Percentiles rank a stretch among this genome's conserved stretches.
Conservation (phyloP, 768 basidiomycete species). For the Suillus spraguei region DNA sequence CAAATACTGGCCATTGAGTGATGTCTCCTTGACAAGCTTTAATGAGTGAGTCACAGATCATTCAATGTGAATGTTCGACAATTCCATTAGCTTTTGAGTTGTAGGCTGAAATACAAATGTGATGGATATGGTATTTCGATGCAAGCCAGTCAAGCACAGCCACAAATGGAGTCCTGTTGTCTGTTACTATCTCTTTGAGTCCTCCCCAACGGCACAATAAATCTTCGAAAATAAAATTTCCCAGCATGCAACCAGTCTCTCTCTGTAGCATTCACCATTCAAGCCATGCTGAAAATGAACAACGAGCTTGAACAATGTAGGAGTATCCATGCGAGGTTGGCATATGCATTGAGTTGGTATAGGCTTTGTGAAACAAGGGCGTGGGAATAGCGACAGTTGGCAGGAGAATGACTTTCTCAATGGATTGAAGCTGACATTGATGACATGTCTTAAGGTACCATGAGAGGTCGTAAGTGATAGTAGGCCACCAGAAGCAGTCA, state of each 20-base stretch:
- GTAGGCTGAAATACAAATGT: conserved; percentile 44
- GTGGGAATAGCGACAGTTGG: neutral
- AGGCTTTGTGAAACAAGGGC: conserved; percentile 26
- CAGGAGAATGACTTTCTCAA: conserved; percentile 28
- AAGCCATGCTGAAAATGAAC: conserved; percentile 35
- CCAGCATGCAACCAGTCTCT: conserved; percentile 31
- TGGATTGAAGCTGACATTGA: conserved; percentile 36
- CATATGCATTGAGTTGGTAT: conserved; percentile 46
- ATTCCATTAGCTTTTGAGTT: conserved; percentile 45
- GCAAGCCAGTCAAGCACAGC: conserved; percentile 25
- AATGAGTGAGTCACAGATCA: too few species aligned
- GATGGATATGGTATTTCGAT: conserved; percentile 34
- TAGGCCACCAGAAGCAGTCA: conserved; percentile 34
- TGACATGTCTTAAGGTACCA: conserved; percentile 41
- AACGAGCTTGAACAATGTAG: conserved; percentile 40
- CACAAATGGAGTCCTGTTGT: conserved; percentile 33
- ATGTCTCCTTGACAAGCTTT: too few species aligned
- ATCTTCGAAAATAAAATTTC: conserved; percentile 38
- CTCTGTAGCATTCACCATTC: conserved; percentile 32
- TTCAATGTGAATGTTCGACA: too few species aligned
- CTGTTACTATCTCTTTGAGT: conserved; percentile 42
- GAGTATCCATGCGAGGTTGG: conserved; percentile 33
- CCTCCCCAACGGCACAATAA: conserved; percentile 41
- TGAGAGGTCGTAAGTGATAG: conserved; percentile 27
- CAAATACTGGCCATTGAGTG: too few species aligned